Percentiles rank a stretch among this genome's conserved stretches.
Evolutionary conservation across 2,329 filamentous ascomycete species (phyloP).

Genomic region (Fusarium vanettenii): DNA sequence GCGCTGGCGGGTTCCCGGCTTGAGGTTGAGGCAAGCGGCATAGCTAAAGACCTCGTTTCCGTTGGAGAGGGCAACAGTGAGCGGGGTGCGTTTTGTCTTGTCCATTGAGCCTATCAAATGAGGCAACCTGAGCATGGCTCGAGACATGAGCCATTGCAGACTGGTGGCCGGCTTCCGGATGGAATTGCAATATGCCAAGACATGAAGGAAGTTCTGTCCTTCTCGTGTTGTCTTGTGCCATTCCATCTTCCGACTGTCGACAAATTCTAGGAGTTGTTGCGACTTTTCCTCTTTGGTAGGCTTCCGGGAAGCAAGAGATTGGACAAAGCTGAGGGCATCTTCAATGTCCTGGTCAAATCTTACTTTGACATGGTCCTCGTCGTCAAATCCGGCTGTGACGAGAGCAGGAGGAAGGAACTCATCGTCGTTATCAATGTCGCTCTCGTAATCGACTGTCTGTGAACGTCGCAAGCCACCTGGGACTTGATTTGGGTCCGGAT

Average conservation of each 20-base stretch:
- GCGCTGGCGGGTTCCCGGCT: not conserved
- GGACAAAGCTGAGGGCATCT: not conserved
- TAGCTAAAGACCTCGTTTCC: constrained; percentile 1
- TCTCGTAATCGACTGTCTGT: not conserved
- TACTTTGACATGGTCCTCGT: not conserved
- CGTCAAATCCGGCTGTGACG: not conserved
- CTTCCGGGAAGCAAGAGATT: not conserved
- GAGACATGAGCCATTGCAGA: constrained; percentile 13
- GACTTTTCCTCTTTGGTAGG: not conserved
- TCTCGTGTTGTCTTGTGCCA: constrained; percentile 6
- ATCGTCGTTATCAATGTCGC: constrained; percentile 12
- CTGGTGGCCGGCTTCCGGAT: not conserved
- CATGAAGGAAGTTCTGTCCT: constrained; percentile 3
- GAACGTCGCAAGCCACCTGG: not conserved
- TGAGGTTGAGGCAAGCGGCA: not conserved
- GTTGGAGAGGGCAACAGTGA: not conserved
- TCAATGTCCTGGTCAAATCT: not conserved
- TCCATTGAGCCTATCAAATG: constrained; percentile 4
- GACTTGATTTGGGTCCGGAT: not conserved
- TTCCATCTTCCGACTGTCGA: not conserved
- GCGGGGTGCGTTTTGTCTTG: constrained; percentile 1
- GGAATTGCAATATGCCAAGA: constrained; percentile 1
- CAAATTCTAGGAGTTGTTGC: not conserved
- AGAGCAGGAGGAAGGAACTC: not conserved
- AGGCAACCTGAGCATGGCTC: not conserved